Percentiles rank a stretch among this genome's conserved stretches.
phyloP scores from a whole-genome alignment of 2,329 filamentous ascomycete species.

The Davidsoniella eucalypti region DNA sequence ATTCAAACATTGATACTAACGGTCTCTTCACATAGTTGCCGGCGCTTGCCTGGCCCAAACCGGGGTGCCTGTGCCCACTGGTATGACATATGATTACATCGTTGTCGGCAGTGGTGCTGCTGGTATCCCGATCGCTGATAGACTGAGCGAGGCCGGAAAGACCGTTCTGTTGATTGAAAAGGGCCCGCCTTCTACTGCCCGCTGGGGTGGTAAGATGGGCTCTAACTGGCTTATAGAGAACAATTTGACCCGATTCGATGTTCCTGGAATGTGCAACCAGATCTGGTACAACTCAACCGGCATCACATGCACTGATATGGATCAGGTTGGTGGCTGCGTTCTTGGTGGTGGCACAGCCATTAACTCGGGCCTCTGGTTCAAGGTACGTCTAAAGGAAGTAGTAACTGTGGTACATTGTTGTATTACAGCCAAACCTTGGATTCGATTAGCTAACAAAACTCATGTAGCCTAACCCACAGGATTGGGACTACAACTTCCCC shows the following conservation, averaged over 20 bases:
- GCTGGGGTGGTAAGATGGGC: slow-evolving; percentile 45
- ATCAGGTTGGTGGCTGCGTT: slow-evolving; percentile 56
- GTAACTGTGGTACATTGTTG: neutral
- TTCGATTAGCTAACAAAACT: neutral
- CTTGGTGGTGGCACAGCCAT: slow-evolving; percentile 51
- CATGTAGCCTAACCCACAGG: slow-evolving; percentile 34
- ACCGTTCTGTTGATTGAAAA: slow-evolving; percentile 48
- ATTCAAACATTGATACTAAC: too few species aligned
- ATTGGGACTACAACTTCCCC: slow-evolving; percentile 61
- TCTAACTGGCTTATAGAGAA: slow-evolving; percentile 45
- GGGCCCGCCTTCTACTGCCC: slow-evolving; percentile 43
- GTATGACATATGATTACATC: slow-evolving; percentile 37
- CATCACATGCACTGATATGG: slow-evolving; percentile 52
- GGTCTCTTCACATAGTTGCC: too few species aligned
- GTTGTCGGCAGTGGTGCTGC: slow-evolving; percentile 46
- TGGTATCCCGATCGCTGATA: slow-evolving; percentile 43
- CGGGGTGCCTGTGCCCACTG: slow-evolving; percentile 5
- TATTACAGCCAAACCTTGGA: neutral
- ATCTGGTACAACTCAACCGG: slow-evolving; percentile 48
- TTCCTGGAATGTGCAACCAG: slow-evolving; percentile 55
- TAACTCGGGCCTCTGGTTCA: slow-evolving; percentile 55
- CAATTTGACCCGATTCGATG: slow-evolving; percentile 52
- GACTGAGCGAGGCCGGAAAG: slow-evolving; percentile 40
- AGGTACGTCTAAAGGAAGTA: slow-evolving; percentile 15
- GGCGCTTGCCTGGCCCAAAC: neutral